phyloP scores from a whole-genome alignment of 306 rosid species.

The Dryas octopetala region DNA sequence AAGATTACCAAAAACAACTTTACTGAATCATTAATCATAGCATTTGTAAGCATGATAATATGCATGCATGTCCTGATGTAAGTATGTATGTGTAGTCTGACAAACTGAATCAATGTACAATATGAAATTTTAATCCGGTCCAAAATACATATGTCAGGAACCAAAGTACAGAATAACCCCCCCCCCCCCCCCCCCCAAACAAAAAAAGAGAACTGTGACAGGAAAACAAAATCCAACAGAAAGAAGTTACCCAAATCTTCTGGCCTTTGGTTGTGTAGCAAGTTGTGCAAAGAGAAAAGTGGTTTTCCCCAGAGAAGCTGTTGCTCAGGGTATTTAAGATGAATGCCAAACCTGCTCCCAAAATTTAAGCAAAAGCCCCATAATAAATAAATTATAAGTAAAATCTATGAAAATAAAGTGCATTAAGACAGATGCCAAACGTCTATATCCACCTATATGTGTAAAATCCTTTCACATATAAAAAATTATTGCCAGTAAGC shows the following conservation, averaged over 20 bases:
- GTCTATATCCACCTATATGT: too few species aligned
- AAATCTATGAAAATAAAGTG: too few species aligned
- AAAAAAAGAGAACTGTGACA: background rate
- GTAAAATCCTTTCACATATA: too few species aligned
- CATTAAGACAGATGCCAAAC: too few species aligned
- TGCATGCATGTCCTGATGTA: background rate
- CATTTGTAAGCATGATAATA: background rate
- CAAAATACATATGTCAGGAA: background rate
- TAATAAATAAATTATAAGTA: too few species aligned
- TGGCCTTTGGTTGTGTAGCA: conserved; percentile 65
- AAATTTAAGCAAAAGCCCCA: too few species aligned
- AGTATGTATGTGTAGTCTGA: background rate
- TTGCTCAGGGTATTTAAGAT: conserved; percentile 69
- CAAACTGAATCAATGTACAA: conserved; percentile 2
- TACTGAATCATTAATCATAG: background rate
- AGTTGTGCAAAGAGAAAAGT: conserved; percentile 68
- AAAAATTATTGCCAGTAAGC: too few species aligned
- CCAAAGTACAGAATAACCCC: background rate
- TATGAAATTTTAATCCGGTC: background rate
- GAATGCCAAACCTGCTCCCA: too few species aligned
- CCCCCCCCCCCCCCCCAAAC: background rate
- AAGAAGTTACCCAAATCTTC: conserved; percentile 59
- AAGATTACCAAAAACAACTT: background rate
- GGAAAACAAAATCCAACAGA: background rate
- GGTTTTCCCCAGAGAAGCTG: conserved; percentile 78